These are phyloP conservation scores for Bauhinia variegata DNA, from an alignment of 306 rosid species.

Conservation along the genomic window DNA sequence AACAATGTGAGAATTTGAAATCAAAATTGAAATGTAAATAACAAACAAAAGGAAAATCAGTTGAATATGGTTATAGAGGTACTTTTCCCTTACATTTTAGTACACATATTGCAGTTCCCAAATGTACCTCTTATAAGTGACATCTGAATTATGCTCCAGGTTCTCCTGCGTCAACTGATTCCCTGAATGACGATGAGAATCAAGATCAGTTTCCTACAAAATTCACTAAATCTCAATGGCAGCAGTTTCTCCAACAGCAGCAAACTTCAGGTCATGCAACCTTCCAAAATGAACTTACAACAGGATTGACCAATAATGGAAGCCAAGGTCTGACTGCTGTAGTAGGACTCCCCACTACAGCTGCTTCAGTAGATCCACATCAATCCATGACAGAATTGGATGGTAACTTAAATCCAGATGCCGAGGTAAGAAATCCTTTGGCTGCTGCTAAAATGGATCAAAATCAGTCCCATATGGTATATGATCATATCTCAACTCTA, in stretches of 20 bases:
- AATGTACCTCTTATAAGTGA: not conserved
- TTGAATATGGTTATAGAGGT: not conserved
- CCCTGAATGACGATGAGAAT: slow-evolving; percentile 18
- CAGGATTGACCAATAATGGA: not conserved
- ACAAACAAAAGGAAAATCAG: not conserved
- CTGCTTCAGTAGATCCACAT: not conserved
- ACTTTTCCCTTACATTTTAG: slow-evolving; percentile 13
- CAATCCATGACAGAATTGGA: not conserved
- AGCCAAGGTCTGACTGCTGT: slow-evolving; percentile 22
- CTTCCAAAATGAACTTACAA: not conserved
- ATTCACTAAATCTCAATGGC: not conserved
- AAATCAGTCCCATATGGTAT: not conserved
- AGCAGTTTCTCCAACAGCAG: not conserved
- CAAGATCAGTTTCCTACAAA: slow-evolving; percentile 18
- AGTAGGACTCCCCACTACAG: not conserved
- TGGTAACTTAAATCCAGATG: not conserved
- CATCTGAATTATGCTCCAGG: slow-evolving; percentile 6
- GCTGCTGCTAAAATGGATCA: slow-evolving; percentile 9
- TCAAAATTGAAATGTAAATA: not conserved
- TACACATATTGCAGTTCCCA: not conserved
- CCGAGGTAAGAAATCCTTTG: not conserved
- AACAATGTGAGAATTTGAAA: slow-evolving; percentile 18
- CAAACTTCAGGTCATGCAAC: not conserved
- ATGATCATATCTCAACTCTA: no score
- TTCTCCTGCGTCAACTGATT: slow-evolving; percentile 10